Conservation (phyloP, 306 rosid genomes). For the cucumber (Cucumis sativus) region Cucumber_9930_V3 NC_026659.2:30701001-30701500, state of each 20-base stretch:
- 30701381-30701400: constrained; percentile 54
- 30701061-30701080: constrained; percentile 56
- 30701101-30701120: constrained; percentile 14
- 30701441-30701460: constrained; percentile 40
- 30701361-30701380: constrained; percentile 54
- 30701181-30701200: constrained; percentile 9
- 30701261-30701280: not conserved
- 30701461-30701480: constrained; percentile 13
- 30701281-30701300: constrained; percentile 7
- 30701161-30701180: constrained; percentile 7
- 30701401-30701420: constrained; percentile 42
- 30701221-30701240: constrained; percentile 11
- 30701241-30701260: constrained; percentile 5
- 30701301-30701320: constrained; percentile 11
- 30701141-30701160: constrained; percentile 16
- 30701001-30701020: constrained; percentile 10
- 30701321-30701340: constrained; percentile 11
- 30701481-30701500: constrained; percentile 35
- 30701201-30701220: constrained; percentile 9
- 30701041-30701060: constrained; percentile 22
- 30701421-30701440: constrained; percentile 36
- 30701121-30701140: constrained; percentile 11
- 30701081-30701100: constrained; percentile 36
- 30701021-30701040: not conserved
- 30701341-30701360: constrained; percentile 30